phyloP scores from a whole-genome alignment of 2,329 filamentous ascomycete genomes.

The Epichloe bromicola region DNA sequence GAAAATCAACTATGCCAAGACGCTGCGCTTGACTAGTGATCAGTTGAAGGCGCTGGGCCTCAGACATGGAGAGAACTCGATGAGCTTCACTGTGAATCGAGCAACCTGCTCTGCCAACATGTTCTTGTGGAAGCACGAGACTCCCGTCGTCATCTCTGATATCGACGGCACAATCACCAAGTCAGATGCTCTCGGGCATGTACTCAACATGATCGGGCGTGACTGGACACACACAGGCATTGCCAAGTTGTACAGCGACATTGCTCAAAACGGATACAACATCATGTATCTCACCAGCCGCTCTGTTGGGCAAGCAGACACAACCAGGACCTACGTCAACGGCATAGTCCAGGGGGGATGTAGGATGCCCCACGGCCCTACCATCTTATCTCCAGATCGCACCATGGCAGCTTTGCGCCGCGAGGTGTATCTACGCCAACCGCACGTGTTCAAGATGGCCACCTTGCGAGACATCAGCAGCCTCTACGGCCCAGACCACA shows the following conservation, averaged over 20 bases:
- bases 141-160: slow-evolving; percentile 92
- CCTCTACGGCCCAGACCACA: slow-evolving; percentile 63
- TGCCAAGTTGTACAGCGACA: slow-evolving; percentile 94
- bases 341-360: slow-evolving; percentile 86
- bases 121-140: slow-evolving; percentile 85
- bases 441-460: slow-evolving; percentile 99
- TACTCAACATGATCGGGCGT: slow-evolving; percentile 89
- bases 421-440: slow-evolving; percentile 90
- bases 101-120: slow-evolving; percentile 86
- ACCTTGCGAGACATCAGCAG: slow-evolving; percentile 88
- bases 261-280: slow-evolving; percentile 91
- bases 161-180: slow-evolving; percentile 99
- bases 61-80: slow-evolving; percentile 74
- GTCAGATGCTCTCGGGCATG: slow-evolving; percentile 85
- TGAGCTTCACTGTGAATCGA: slow-evolving; percentile 93
- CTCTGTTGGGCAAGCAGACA: slow-evolving; percentile 87
- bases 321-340: slow-evolving; percentile 75
- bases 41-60: slow-evolving; percentile 79
- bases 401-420: slow-evolving; percentile 86
- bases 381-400: slow-evolving; percentile 87
- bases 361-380: slow-evolving; percentile 75
- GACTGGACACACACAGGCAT: slow-evolving; percentile 98
- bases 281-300: slow-evolving; percentile 96
- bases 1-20: slow-evolving; percentile 89
- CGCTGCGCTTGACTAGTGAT: slow-evolving; percentile 83